Conservation (phyloP, 495 filamentous ascomycete species). For the Penicillium simplicissimum region DNA sequence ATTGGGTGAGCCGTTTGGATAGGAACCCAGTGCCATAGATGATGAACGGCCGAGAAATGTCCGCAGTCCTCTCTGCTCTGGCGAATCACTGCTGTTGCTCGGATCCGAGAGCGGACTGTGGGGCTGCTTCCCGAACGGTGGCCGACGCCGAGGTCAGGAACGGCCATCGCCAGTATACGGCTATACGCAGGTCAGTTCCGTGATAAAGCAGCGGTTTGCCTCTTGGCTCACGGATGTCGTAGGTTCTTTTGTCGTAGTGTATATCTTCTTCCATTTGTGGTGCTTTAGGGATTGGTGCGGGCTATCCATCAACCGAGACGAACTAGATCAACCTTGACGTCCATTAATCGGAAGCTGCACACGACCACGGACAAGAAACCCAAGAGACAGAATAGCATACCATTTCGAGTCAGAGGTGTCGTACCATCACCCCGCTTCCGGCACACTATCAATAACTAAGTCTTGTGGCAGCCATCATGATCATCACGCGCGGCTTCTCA, state of each 20-base stretch:
- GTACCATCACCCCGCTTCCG: background rate
- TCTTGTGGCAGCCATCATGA: constrained; percentile 32
- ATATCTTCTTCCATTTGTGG: background rate
- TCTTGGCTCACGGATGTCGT: background rate
- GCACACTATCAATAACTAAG: background rate
- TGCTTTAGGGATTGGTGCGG: background rate
- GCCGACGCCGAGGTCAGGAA: constrained; percentile 2
- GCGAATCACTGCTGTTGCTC: background rate
- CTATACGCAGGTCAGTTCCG: no score
- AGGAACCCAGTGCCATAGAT: no score
- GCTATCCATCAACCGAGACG: no score
- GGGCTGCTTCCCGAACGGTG: background rate
- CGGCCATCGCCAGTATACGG: background rate
- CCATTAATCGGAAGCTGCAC: background rate
- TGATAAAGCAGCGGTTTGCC: background rate
- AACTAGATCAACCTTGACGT: no score
- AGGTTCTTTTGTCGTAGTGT: background rate
- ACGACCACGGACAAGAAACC: background rate
- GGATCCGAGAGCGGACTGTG: background rate
- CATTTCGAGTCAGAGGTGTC: background rate
- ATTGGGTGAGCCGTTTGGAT: background rate
- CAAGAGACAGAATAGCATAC: background rate
- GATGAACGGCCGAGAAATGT: background rate
- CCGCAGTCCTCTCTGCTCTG: background rate
- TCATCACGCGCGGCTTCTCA: constrained; percentile 58